Base-by-base conservation (phyloP, 805 yeast species). In the Diddensiella caesifluorescens region DNA sequence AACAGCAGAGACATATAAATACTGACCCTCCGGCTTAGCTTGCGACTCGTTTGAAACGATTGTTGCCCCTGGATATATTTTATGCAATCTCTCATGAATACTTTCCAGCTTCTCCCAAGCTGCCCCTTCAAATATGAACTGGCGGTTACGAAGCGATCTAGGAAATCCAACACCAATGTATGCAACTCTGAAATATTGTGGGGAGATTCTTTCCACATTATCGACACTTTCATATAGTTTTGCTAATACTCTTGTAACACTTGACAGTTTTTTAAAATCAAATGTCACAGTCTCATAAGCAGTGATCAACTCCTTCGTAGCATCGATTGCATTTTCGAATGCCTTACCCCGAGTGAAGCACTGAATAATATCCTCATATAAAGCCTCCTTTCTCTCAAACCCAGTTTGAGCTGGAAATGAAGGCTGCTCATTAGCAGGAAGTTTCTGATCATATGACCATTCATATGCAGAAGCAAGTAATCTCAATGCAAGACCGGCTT, bases 111-210 rank as follows among this genome's bases (percentile, higher is more conserved):
- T 92, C 59, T 87, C 96, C 64, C 83, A 87, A 22, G 95, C 87
- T 40, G 77, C 69, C 4, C 95, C 95, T 63, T 87, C 95, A 56
- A 80, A 84, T 39, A 87, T 82, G 58, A 81, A 87, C 46, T 79
- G 79, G 55, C 81, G 77, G 35, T 84, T 83, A 54, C 95, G 70
- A 36, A 83, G 71, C 27, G 88, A 74, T 23, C 67, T 69, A 5
- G 95, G 95, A 70, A 87, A 87, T 2, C 95, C 95, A 39, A 72
- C 74, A 12, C 96, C 96, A 57, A 83, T 74, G 55, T 82, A 86
- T 16, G 83, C 73, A 41, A 87, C 86, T 56, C 81, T 74, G 69
- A 84, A 87, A 60, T 74, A 87, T 4, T 87, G 78, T 20, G 95
- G 85, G 16, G 81, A 77, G 44, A 80, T 67, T 56, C 89, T 73